Evolutionary conservation across 2,329 filamentous ascomycete genomes (phyloP), one percentile per base, ranked within the genome.

Genomic region (Xylaria multiplex): DNA sequence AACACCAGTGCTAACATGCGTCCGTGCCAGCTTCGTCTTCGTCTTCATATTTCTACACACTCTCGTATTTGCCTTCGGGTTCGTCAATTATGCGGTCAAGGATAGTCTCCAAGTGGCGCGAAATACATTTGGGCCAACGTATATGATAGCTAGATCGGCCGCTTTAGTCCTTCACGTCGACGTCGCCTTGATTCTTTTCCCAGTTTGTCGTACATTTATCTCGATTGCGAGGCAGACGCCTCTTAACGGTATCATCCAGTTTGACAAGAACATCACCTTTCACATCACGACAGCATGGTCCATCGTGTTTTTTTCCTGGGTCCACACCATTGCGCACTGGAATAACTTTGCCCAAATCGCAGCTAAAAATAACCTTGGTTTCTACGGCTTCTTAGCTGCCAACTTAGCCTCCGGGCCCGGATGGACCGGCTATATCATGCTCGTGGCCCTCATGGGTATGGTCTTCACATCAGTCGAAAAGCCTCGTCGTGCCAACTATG

Each of bases 231-330:
- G 92, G 68, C 91, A 93, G 76, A 96, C 92, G 6, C 91, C 92
- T 7, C 83, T 96, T 63, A 94, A 95, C 78, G 91, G 92, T 71
- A 92, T 96, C 76, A 91, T 96, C 71, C 92, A 93, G 72, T 93
- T 96, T 79, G 91, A 93, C 81, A 94, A 93, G 84, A 93, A 94
- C 81, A 93, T 94, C 77, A 92, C 91, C 50, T 95, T 96, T 80
- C 92, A 96, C 82, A 95, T 93, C 80, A 88, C 86, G 55, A 92
- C 91, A 30, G 92, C 91, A 6, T 96, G 92, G 91, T 93, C 92
- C 27, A 93, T 96, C 74, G 90, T 96, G 71, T 93, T 95, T 81
- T 96, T 92, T 79, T 92, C 92, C 13, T 93, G 91, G 90, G 86
- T 95, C 1, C 93, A 96, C 80, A 94, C 91, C 19, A 88, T 95